Conservation (phyloP, 805 yeast species). For the Kazachstania taianensis region DNA sequence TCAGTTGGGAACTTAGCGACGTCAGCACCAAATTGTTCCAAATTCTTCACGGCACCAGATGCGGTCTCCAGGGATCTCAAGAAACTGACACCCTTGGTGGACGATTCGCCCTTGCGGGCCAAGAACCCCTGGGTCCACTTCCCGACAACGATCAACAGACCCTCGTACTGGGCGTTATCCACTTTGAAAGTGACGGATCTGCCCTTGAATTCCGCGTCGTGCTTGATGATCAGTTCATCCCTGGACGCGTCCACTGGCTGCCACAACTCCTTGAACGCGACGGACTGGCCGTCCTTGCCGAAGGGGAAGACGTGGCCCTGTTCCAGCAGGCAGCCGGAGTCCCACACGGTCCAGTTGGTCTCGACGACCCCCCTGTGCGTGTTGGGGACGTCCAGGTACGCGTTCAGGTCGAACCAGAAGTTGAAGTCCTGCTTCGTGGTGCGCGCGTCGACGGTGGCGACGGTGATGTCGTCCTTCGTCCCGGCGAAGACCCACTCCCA, state of each 20-base stretch:
- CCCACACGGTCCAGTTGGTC: conserved; percentile 27
- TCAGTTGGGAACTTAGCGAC: conserved; percentile 21
- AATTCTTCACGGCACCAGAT: conserved; percentile 5
- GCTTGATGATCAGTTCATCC: conserved; percentile 13
- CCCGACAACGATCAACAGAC: conserved; percentile 26
- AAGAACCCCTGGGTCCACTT: conserved; percentile 28
- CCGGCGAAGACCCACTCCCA: conserved; percentile 57
- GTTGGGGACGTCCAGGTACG: conserved; percentile 18
- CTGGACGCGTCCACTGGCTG: conserved; percentile 26
- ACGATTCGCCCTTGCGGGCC: conserved; percentile 14
- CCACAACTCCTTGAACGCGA: conserved; percentile 28
- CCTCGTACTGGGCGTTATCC: conserved; percentile 19
- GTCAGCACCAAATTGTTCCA: conserved; percentile 20
- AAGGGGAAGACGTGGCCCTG: conserved; percentile 25
- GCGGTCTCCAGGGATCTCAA: conserved; percentile 21
- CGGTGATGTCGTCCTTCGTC: conserved; percentile 31
- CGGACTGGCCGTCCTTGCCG: conserved; percentile 21
- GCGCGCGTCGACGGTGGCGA: conserved; percentile 19
- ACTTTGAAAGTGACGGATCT: conserved; percentile 21
- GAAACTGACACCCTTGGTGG: conserved; percentile 19
- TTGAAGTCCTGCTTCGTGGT: conserved; percentile 18
- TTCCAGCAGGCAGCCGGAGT: conserved; percentile 27
- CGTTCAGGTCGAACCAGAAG: conserved; percentile 26
- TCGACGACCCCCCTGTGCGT: conserved; percentile 23
- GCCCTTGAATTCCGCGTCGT: conserved; percentile 6